phyloP scores from a whole-genome alignment of 1,139 yeast genomes.

The Geotrichum klebahnii region DNA sequence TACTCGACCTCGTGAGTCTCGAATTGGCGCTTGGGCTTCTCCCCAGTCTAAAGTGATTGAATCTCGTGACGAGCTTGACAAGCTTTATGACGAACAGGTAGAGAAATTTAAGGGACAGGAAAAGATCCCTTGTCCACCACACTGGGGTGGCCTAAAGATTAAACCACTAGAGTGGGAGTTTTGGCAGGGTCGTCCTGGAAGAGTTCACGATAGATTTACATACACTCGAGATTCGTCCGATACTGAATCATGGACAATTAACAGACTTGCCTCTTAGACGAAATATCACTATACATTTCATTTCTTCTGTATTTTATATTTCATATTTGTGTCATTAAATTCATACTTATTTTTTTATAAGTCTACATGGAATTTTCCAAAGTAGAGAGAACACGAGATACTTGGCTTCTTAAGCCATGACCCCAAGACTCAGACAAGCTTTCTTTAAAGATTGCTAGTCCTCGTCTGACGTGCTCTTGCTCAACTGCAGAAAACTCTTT shows the following conservation, averaged over 20 bases:
- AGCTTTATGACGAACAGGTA: slow-evolving; percentile 44
- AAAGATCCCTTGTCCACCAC: slow-evolving; percentile 82
- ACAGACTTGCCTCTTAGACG: slow-evolving; percentile 67
- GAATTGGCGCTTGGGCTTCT: slow-evolving; percentile 95
- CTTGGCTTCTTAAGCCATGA: slow-evolving; percentile 24
- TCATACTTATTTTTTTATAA: neutral
- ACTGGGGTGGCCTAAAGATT: slow-evolving; percentile 91
- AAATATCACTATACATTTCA: neutral
- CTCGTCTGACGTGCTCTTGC: slow-evolving; percentile 14
- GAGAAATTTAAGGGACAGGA: slow-evolving; percentile 58
- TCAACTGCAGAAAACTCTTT: slow-evolving; percentile 17
- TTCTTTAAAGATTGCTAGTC: slow-evolving; percentile 21
- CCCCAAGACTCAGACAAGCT: slow-evolving; percentile 22
- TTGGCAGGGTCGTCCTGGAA: slow-evolving; percentile 92
- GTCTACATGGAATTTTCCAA: slow-evolving; percentile 17
- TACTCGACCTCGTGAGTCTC: slow-evolving; percentile 87
- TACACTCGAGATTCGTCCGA: slow-evolving; percentile 54
- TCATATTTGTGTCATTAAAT: slow-evolving; percentile 1
- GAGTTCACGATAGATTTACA: slow-evolving; percentile 87
- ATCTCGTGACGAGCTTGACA: slow-evolving; percentile 60
- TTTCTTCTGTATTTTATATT: neutral
- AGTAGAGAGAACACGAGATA: slow-evolving; percentile 17
- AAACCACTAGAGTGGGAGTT: slow-evolving; percentile 89
- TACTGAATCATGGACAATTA: slow-evolving; percentile 54
- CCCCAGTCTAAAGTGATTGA: slow-evolving; percentile 69